Base-by-base conservation (phyloP, 805 yeast species). In the Wickerhamomyces chaumierensis region DNA sequence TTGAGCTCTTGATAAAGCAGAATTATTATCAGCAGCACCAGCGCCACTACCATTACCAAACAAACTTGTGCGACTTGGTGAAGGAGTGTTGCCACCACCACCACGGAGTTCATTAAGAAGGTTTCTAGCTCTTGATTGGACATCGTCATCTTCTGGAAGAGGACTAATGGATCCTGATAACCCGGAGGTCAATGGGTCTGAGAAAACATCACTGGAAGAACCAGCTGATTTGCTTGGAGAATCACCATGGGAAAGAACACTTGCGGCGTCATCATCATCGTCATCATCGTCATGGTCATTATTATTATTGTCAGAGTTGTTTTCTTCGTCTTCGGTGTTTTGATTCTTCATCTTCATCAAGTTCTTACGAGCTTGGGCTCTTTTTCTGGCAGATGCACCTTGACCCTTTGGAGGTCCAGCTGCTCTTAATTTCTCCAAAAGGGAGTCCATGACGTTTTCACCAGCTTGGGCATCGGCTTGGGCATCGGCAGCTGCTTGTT, bases 381-480 rank as follows among this genome's bases (percentile, higher is more conserved):
- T 68, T 49, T 85, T 75, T 49, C 94, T 68, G 0, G 95, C 94
- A 3, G 86, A 73, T 2, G 84, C 65, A 1, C 92, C 75, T 44
- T 87, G 92, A 5, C 84, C 77, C 44, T 77, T 75, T 5, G 77
- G 61, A 11, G 92, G 83, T 1, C 90, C 94, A 0, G 92, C 84
- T 15, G 88, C 87, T 53, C 87, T 81, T 52, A 92, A 70, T 52
- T 82, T 85, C 56, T 87, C 94, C 41, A 92, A 68, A 36, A 92
- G 65, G 28, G 81, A 74, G 56, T 92, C 98, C 82, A 92, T 86
- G 33, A 86, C 77, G 12, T 65, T 73, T 21, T 63, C 67, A 16
- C 60, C 68, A 0, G 55, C 61, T 31, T 49, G 58, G 17, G 52
- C 63, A 14, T 48, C 58, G 32, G 55, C 61, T 31, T 49, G 58